Percentiles rank a stretch among this genome's conserved stretches.
Evolutionary conservation across 1,284 basidiomycete genomes (phyloP).

Genomic region (Macrocybe sp.): DNA sequence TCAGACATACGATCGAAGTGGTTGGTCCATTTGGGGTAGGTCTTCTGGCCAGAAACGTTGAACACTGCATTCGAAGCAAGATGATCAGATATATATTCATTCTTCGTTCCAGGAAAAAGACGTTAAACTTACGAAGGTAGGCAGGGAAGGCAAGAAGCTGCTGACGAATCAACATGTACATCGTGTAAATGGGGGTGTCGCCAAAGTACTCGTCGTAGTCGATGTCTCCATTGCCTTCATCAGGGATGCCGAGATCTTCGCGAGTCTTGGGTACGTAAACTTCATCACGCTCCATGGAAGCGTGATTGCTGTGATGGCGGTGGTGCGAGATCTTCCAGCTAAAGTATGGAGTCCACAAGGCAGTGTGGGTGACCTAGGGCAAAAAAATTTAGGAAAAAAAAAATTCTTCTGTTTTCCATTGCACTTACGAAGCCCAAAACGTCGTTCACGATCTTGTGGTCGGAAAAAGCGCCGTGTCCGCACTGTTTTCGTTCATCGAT

Average conservation of each 20-base stretch:
- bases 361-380: slow-evolving; percentile 33
- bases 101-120: neutral
- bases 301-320: slow-evolving; percentile 48
- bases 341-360: slow-evolving; percentile 51
- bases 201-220: slow-evolving; percentile 54
- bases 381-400: too few relatives aligned
- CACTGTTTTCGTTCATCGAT: slow-evolving; percentile 1
- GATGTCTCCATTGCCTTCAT: slow-evolving; percentile 27
- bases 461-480: slow-evolving; percentile 29
- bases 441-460: slow-evolving; percentile 28
- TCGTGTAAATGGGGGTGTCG: slow-evolving; percentile 55
- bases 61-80: slow-evolving; percentile 30
- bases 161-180: slow-evolving; percentile 46
- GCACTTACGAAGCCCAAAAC: slow-evolving; percentile 31
- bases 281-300: slow-evolving; percentile 57
- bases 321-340: slow-evolving; percentile 53
- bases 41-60: slow-evolving; percentile 61
- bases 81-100: neutral
- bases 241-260: slow-evolving; percentile 41
- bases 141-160: slow-evolving; percentile 73
- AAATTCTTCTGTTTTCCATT: too few relatives aligned
- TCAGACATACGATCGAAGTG: slow-evolving; percentile 48
- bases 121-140: slow-evolving; percentile 36
- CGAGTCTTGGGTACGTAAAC: slow-evolving; percentile 58
- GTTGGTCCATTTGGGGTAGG: slow-evolving; percentile 64